A percentile compares a stretch with the other conserved stretches of the same genome.
Evolutionary conservation across 2,329 filamentous ascomycete species (phyloP).

Genomic region (Passalora sequoiae): DNA sequence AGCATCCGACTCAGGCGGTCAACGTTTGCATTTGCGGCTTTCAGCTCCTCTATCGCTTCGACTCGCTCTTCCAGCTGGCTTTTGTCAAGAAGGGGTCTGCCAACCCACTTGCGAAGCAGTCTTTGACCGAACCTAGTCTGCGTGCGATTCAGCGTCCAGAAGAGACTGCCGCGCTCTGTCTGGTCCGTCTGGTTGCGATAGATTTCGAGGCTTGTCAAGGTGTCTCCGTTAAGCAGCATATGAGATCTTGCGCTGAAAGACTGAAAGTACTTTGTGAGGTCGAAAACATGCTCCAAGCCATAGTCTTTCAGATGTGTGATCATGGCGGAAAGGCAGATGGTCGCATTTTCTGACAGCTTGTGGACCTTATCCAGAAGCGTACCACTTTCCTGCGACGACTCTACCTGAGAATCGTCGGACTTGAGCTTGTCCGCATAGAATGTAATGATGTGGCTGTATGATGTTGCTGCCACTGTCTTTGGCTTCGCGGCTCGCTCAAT

Average conservation of each 20-base stretch:
- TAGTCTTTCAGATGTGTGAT: slow-evolving; percentile 90
- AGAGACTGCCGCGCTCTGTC: slow-evolving; percentile 76
- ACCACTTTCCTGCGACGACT: slow-evolving; percentile 40
- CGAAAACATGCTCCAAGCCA: slow-evolving; percentile 89
- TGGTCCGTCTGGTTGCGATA: slow-evolving; percentile 93
- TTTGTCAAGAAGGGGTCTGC: slow-evolving; percentile 77
- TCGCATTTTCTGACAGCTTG: slow-evolving; percentile 76
- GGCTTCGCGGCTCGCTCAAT: slow-evolving; percentile 72
- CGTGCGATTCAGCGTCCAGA: slow-evolving; percentile 94
- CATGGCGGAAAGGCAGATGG: slow-evolving; percentile 91
- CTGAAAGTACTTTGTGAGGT: slow-evolving; percentile 94
- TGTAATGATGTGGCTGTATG: slow-evolving; percentile 81
- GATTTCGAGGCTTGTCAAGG: slow-evolving; percentile 86
- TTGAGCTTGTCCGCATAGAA: slow-evolving; percentile 90
- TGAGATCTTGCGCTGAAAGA: slow-evolving; percentile 90
- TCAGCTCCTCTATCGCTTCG: slow-evolving; percentile 79
- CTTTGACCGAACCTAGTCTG: slow-evolving; percentile 83
- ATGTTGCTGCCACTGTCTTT: slow-evolving; percentile 77
- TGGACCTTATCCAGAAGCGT: slow-evolving; percentile 79
- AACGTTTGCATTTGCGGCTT: slow-evolving; percentile 63
- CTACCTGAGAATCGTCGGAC: slow-evolving; percentile 43
- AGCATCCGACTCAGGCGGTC: slow-evolving; percentile 72
- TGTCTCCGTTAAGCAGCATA: slow-evolving; percentile 95
- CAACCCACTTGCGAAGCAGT: slow-evolving; percentile 89
- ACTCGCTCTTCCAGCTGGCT: slow-evolving; percentile 70